Evolutionary conservation across 1,284 basidiomycete genomes (phyloP).

Genomic region (Microbotryomycetes sp.): DNA sequence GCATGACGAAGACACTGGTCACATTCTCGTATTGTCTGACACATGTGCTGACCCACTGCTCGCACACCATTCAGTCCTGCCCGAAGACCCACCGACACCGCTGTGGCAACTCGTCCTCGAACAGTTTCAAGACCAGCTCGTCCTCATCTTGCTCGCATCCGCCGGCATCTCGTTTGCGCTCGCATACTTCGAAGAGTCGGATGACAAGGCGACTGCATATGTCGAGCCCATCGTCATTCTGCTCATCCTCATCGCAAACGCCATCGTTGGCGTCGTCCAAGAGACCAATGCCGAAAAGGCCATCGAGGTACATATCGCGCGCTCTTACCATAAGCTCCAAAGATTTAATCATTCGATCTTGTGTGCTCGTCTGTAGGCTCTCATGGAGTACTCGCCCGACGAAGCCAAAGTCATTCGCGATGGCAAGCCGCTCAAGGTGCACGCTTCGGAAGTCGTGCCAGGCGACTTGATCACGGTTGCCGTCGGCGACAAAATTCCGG

Average conservation of each 20-base stretch:
- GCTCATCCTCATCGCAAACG: slow-evolving; percentile 86
- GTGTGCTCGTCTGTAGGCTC: slow-evolving; percentile 52
- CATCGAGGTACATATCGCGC: slow-evolving; percentile 60
- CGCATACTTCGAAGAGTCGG: slow-evolving; percentile 69
- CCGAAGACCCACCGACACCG: slow-evolving; percentile 81
- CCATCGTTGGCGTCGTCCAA: slow-evolving; percentile 87
- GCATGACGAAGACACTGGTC: too few species aligned
- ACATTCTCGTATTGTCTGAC: too few species aligned
- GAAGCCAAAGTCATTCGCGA: slow-evolving; percentile 82
- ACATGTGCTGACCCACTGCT: not conserved
- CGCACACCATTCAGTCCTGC: slow-evolving; percentile 58
- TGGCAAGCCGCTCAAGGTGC: slow-evolving; percentile 62
- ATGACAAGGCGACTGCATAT: slow-evolving; percentile 63
- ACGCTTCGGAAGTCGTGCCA: slow-evolving; percentile 80
- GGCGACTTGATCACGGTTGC: slow-evolving; percentile 83
- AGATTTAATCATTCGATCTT: not conserved
- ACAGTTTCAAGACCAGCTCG: slow-evolving; percentile 96
- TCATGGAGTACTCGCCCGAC: slow-evolving; percentile 90
- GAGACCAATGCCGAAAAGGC: slow-evolving; percentile 91
- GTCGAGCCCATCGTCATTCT: slow-evolving; percentile 90
- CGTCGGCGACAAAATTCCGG: slow-evolving; percentile 89
- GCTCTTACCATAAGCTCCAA: not conserved
- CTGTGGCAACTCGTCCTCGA: slow-evolving; percentile 89
- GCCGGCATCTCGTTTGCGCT: slow-evolving; percentile 84
- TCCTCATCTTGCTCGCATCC: slow-evolving; percentile 80